Percentiles rank a stretch among this genome's conserved stretches.
Conservation (phyloP, 257 asterid species). For the Phtheirospermum japonicum region DNA sequence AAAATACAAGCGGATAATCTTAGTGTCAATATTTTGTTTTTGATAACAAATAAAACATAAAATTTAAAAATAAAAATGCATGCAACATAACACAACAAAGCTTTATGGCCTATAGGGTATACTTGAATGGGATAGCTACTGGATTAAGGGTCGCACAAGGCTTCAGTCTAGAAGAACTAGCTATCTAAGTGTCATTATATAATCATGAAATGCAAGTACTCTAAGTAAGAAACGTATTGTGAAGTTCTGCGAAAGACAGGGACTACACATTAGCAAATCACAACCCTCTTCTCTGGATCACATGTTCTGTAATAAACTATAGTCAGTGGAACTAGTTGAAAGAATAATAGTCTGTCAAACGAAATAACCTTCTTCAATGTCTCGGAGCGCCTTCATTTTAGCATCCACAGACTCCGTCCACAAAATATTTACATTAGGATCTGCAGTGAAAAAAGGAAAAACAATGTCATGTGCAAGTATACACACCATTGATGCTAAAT, state of each 20-base stretch:
- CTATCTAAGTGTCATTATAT: no score
- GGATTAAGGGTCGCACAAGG: no score
- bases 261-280: no score
- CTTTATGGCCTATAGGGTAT: no score
- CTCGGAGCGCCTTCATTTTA: slow-evolving; percentile 3
- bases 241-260: no score
- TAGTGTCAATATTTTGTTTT: background rate
- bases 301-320: background rate
- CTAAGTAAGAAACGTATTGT: no score
- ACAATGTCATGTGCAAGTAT: background rate
- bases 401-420: slow-evolving; percentile 6
- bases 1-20: background rate
- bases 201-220: no score
- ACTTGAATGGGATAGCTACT: no score
- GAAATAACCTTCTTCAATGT: slow-evolving; percentile 7
- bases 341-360: background rate
- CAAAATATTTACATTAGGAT: slow-evolving; percentile 6
- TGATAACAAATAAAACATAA: background rate
- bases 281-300: no score
- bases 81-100: background rate
- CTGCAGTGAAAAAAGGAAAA: background rate
- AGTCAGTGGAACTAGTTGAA: background rate
- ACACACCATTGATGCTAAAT: background rate
- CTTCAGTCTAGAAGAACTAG: no score
- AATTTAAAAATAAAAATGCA: background rate